Percentiles rank a stretch among this genome's conserved stretches.
Conservation (phyloP, 2,329 filamentous ascomycete species). For the Juglanconis sp. region DNA sequence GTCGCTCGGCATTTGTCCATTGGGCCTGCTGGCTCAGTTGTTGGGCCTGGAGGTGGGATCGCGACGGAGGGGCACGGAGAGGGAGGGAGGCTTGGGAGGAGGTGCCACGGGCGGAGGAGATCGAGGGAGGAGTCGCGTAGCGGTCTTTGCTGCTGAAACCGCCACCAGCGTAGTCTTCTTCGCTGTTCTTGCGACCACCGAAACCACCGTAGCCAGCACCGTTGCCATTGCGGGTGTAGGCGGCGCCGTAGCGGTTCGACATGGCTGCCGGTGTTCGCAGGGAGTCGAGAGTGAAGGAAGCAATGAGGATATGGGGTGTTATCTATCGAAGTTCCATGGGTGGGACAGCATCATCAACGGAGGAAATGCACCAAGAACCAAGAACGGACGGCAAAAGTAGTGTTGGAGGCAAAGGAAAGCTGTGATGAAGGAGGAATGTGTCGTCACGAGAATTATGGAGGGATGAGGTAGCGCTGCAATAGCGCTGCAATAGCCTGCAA, state of each 20-base stretch:
- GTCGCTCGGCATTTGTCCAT: conserved; percentile 49
- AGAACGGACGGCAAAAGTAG: neutral
- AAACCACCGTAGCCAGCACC: conserved; percentile 43
- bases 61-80: conserved; percentile 31
- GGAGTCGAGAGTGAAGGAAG: neutral
- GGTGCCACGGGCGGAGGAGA: conserved; percentile 28
- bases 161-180: conserved; percentile 43
- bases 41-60: conserved; percentile 26
- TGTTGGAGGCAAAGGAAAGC: neutral
- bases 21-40: conserved; percentile 22
- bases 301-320: conserved; percentile 14
- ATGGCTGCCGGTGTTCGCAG: conserved; percentile 32
- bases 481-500: neutral
- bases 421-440: neutral
- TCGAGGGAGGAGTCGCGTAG: conserved; percentile 33
- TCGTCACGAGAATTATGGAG: neutral
- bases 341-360: conserved; percentile 6
- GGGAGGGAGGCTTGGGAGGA: conserved; percentile 28
- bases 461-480: neutral
- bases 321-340: conserved; percentile 15
- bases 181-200: conserved; percentile 26
- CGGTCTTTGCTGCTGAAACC: conserved; percentile 37
- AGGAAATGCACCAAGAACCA: neutral
- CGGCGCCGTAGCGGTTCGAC: conserved; percentile 49
- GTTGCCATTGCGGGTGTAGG: conserved; percentile 38